These are phyloP conservation scores for Pseudohalonectria lignicola DNA, from an alignment of 2,329 filamentous ascomycete species.

Conservation along the genomic window DNA sequence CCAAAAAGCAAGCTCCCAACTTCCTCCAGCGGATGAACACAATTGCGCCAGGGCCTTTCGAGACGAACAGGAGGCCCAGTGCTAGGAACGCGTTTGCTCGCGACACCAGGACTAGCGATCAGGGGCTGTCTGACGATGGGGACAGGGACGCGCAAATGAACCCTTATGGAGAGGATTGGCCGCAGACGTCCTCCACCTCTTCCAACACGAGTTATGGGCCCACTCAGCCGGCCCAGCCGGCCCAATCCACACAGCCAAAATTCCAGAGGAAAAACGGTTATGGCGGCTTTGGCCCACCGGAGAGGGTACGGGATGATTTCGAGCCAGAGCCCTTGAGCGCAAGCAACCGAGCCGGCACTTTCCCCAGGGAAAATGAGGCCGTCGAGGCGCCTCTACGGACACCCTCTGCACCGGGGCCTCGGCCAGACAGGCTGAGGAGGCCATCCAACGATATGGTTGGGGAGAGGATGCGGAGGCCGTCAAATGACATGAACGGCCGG, in stretches of 20 bases:
- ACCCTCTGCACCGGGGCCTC: constrained; percentile 35
- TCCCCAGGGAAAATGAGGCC: constrained; percentile 29
- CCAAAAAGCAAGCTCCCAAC: constrained; percentile 25
- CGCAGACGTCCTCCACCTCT: constrained; percentile 19
- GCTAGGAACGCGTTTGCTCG: too few species aligned
- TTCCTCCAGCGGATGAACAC: constrained; percentile 53
- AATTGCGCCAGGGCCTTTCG: constrained; percentile 58
- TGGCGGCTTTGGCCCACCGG: constrained; percentile 41
- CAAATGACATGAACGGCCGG: constrained; percentile 11
- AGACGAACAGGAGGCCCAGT: constrained; percentile 25
- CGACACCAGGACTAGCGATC: too few species aligned
- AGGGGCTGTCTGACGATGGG: constrained; percentile 6
- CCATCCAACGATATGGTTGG: constrained; percentile 13
- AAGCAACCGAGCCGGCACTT: constrained; percentile 39
- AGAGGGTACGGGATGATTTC: constrained; percentile 22
- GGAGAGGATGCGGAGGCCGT: constrained; percentile 7
- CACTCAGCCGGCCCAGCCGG: too few species aligned
- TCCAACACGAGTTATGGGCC: constrained; percentile 20
- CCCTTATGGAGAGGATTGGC: constrained; percentile 14
- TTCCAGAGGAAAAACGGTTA: constrained; percentile 41
- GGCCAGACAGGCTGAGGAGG: constrained; percentile 23
- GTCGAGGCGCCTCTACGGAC: constrained; percentile 28
- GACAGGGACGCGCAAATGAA: constrained; percentile 13
- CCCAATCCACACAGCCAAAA: constrained; percentile 25
- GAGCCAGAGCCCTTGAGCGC: constrained; percentile 24